Evolutionary conservation across 805 yeast genomes (phyloP), one percentile per base, ranked within the genome.

Genomic region (Kodamaea lidongshanica): DNA sequence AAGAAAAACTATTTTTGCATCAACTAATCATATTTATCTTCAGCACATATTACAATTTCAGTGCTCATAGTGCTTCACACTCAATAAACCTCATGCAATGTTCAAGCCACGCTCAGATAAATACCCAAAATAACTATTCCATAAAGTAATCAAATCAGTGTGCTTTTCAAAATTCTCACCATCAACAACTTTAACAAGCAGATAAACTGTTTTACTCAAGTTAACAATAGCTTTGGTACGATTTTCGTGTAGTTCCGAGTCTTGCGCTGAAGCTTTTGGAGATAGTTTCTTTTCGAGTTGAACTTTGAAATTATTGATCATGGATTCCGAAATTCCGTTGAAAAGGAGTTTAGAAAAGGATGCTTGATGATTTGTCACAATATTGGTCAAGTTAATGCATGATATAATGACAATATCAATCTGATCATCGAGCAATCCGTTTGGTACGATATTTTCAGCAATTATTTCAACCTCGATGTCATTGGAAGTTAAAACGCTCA

Each of bases 251-350:
- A 66, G 69, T 43, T 78, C 86, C 14, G 70, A 52, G 34, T 77
- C 85, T 48, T 79, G 84, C 31, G 77, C 70, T n/a, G 77, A 74
- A 6, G 85, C 79, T 31, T 68, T 75, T 15, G 71, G 77, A 37
- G 72, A 67, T 31, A 75, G 54, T 37, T 70, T 75, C 32, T 66
- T 66, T 23, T 59, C 61, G 31, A 72, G 42, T 15, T 68, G 57
- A 12, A 40, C 31, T 14, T 44, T 38, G 28, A 61, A 43, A 27
- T 62, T 65, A 7, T 51, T 55, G 28, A 66, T 58, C n/a, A 67
- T 53, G 4, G 50, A 55, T 15, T 55, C 54, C 6, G 50, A 33
- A 12, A 41, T 37, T 9, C 29, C 27, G 7, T 41, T 33, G 9
- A 33, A 42, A 40, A 43, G 11, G 39, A 45, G 27, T 2, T 32